Evolutionary conservation across 2,329 filamentous ascomycete species (phyloP).

Genomic region (Colletotrichum spinosum): DNA sequence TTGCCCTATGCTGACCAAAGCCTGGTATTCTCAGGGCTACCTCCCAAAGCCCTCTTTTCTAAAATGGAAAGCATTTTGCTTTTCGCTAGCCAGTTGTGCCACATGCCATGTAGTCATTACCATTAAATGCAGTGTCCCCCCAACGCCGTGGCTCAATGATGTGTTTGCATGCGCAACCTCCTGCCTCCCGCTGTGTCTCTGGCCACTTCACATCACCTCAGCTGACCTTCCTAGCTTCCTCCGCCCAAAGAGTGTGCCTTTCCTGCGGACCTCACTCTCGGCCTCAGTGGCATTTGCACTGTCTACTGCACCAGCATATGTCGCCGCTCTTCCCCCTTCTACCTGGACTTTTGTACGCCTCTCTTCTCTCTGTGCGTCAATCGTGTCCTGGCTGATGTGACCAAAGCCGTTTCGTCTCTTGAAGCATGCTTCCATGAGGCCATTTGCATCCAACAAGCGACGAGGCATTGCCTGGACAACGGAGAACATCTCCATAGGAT

Average conservation of each 20-base stretch:
- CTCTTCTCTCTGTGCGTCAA: conserved; percentile 81
- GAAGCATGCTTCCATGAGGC: conserved; percentile 85
- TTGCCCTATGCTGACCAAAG: conserved; percentile 16
- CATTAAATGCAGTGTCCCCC: conserved; percentile 38
- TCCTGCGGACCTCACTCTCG: conserved; percentile 51
- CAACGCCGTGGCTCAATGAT: conserved; percentile 36
- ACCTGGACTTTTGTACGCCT: conserved; percentile 67
- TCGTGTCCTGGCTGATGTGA: conserved; percentile 82
- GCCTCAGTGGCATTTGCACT: conserved; percentile 48
- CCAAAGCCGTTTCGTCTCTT: conserved; percentile 83
- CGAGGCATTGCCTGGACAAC: conserved; percentile 90
- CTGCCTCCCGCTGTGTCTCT: conserved; percentile 2
- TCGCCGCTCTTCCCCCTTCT: conserved; percentile 46
- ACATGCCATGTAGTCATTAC: conserved; percentile 38
- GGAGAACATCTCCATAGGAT: conserved; percentile 96
- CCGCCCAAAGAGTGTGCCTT: conserved; percentile 59
- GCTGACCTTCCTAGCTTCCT: conserved; percentile 47
- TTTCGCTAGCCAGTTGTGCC: conserved; percentile 27
- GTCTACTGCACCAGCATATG: conserved; percentile 40
- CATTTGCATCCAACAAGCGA: conserved; percentile 83
- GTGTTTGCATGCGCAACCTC: conserved; percentile 17
- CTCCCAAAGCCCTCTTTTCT: conserved; percentile 12
- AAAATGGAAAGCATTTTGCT: conserved; percentile 13
- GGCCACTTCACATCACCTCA: conserved; percentile 25
- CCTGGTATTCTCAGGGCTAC: conserved; percentile 21